Base-by-base conservation (phyloP, 768 basidiomycete genomes). In the Pleurotus eryngii region DNA sequence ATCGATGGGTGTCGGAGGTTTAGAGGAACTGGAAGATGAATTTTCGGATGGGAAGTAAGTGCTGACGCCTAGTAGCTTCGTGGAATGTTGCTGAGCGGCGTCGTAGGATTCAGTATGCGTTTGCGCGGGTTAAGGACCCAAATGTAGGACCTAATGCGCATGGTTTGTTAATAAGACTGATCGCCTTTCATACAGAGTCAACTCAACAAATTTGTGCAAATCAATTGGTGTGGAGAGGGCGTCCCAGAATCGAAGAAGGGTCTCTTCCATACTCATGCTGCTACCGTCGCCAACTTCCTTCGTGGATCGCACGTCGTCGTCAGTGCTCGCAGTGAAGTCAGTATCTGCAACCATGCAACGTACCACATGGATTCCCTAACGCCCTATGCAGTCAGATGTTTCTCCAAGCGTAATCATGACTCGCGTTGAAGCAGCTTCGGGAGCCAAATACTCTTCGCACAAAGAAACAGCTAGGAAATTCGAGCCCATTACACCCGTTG, bases 141-240 rank as follows among this genome's bases (percentile, higher is more conserved):
- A 92, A 90, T 68, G 93, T 95, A 63, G 55, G 26, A 46, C 42
- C 27, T 35, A 42, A 11, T 24, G 50, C 46, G 2, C 48, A 56
- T 24, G 4, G 39, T 17, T 17, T 54, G 54, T 51, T n/a, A 37
- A 49, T 46, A 30, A 42, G 30, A n/a, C 59, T 55, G 42, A 49
- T 57, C 14, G 11, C 12, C 24, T 47, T 46, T 24, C 57, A 53
- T 64, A 26, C 24, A 96, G 90, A 92, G 82, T 66, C 78, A 87
- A 59, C 80, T 98, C 2, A 79, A 87, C 46, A 98, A 97, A 74
- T 92, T 95, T 60, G 93, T 98, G 14, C 91, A 96, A 67, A 89
- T 98, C 71, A 92, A 94, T 65, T 97, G 96, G 95, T 94, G 93
- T 63, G 96, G 96, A 45, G 95, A 96, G 66, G 96, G 96, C 57